These are phyloP conservation scores for Fusarium sarcochroum DNA, from an alignment of 2,329 filamentous ascomycete genomes.

Conservation along the genomic window DNA sequence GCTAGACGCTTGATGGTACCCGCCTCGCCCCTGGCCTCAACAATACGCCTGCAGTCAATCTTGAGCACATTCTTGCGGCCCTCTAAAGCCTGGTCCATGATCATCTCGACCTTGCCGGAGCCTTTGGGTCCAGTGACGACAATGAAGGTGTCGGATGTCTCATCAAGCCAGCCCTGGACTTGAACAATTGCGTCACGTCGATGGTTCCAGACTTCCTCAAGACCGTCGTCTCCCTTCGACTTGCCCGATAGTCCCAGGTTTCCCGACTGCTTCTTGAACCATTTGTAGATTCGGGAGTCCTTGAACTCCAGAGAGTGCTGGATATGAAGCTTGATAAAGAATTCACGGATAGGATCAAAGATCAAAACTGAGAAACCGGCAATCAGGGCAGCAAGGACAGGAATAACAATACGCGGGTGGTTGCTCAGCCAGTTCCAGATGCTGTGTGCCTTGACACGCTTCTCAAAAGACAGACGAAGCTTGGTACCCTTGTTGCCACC, in stretches of 20 bases:
- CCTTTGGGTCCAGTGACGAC: conserved; percentile 93
- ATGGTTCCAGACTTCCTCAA: conserved; percentile 90
- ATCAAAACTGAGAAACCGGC: conserved; percentile 87
- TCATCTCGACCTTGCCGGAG: conserved; percentile 89
- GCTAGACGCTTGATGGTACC: conserved; percentile 88
- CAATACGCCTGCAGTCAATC: conserved; percentile 93
- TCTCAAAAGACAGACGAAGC: conserved; percentile 87
- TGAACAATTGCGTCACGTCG: conserved; percentile 85
- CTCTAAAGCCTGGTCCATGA: conserved; percentile 86
- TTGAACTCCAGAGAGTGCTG: conserved; percentile 81
- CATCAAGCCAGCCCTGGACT: conserved; percentile 87
- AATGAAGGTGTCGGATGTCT: conserved; percentile 92
- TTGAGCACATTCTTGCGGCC: conserved; percentile 83
- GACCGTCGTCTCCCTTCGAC: conserved; percentile 74
- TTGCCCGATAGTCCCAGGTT: conserved; percentile 74
- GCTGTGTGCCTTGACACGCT: conserved; percentile 80
- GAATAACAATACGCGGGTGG: conserved; percentile 91
- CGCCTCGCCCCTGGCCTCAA: conserved; percentile 90
- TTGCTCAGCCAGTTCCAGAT: conserved; percentile 89
- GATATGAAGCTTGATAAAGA: conserved; percentile 91
- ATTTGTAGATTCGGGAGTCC: conserved; percentile 81
- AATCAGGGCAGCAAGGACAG: conserved; percentile 82
- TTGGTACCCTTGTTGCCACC: conserved; percentile 83
- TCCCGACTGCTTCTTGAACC: conserved; percentile 77
- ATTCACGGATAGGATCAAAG: conserved; percentile 94